These are phyloP conservation scores for Candida nemodendra DNA, from an alignment of 805 yeast genomes.

Conservation along the genomic window DNA sequence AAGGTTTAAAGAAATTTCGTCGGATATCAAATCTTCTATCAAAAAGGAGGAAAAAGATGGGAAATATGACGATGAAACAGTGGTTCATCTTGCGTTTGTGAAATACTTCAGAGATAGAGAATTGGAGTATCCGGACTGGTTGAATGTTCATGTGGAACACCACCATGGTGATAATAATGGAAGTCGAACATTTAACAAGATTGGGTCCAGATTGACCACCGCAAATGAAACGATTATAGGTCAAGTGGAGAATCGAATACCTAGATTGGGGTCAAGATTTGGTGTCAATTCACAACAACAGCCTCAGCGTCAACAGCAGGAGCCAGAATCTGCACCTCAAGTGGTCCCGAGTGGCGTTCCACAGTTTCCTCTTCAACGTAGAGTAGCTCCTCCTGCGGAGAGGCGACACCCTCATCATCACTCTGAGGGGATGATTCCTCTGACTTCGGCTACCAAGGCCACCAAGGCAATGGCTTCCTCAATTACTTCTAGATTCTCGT, in stretches of 20 bases:
- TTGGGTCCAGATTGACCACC: slow-evolving; percentile 12
- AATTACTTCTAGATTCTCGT: slow-evolving; percentile 16
- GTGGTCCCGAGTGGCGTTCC: slow-evolving; percentile 5
- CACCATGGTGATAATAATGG: not conserved
- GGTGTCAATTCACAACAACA: slow-evolving; percentile 4
- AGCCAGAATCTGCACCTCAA: slow-evolving; percentile 1
- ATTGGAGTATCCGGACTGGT: slow-evolving; percentile 30
- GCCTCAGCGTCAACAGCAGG: slow-evolving; percentile 3
- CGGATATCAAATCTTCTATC: slow-evolving; percentile 20
- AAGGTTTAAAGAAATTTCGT: slow-evolving; percentile 20
- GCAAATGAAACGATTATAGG: slow-evolving; percentile 13
- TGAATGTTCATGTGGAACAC: slow-evolving; percentile 13
- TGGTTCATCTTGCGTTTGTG: slow-evolving; percentile 32
- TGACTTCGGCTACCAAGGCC: slow-evolving; percentile 4
- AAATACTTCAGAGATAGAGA: slow-evolving; percentile 26
- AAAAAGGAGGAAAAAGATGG: slow-evolving; percentile 37
- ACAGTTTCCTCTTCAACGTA: slow-evolving; percentile 12
- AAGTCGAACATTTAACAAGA: slow-evolving; percentile 8
- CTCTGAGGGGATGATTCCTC: too few species aligned
- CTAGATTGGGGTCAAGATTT: slow-evolving; percentile 14
- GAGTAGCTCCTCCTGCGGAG: slow-evolving; percentile 3
- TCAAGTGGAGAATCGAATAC: slow-evolving; percentile 15
- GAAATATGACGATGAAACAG: slow-evolving; percentile 31
- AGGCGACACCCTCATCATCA: slow-evolving; percentile 2
- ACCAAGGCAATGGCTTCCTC: slow-evolving; percentile 9